Conservation (phyloP, 768 basidiomycete species). For the Tephrocybe sp. region DNA sequence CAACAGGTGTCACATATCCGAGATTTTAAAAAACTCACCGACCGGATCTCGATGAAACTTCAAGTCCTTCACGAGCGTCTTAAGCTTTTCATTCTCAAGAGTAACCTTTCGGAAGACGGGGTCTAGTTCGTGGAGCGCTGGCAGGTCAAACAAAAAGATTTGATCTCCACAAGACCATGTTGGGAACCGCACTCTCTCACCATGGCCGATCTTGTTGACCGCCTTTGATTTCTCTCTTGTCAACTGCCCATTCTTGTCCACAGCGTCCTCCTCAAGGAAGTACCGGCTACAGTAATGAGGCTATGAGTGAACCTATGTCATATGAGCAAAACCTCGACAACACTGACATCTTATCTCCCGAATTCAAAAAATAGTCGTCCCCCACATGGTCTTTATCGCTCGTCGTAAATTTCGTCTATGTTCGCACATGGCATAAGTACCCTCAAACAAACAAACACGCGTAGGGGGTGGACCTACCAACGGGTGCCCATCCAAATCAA, state of each 20-base stretch:
- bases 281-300: slow-evolving; percentile 59
- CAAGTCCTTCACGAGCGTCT: slow-evolving; percentile 69
- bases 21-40: slow-evolving; percentile 38
- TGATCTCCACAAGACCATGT: not conserved
- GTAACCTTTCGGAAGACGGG: slow-evolving; percentile 78
- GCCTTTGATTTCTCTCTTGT: slow-evolving; percentile 67
- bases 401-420: slow-evolving; percentile 88
- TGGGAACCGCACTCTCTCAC: slow-evolving; percentile 32
- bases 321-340: not conserved
- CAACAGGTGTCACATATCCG: not conserved
- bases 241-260: slow-evolving; percentile 68
- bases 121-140: slow-evolving; percentile 84
- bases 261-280: slow-evolving; percentile 90
- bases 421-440: not conserved
- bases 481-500: slow-evolving; percentile 77
- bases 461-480: slow-evolving; percentile 42
- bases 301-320: not conserved
- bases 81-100: slow-evolving; percentile 72
- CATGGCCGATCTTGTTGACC: slow-evolving; percentile 96
- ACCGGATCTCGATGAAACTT: slow-evolving; percentile 84
- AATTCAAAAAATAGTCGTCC: slow-evolving; percentile 89
- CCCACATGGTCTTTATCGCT: slow-evolving; percentile 76
- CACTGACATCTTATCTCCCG: slow-evolving; percentile 83
- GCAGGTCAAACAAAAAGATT: not conserved
- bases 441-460: not conserved